Conservation (phyloP, 345 rosid genomes). For the Odontarrhena argentea region DNA sequence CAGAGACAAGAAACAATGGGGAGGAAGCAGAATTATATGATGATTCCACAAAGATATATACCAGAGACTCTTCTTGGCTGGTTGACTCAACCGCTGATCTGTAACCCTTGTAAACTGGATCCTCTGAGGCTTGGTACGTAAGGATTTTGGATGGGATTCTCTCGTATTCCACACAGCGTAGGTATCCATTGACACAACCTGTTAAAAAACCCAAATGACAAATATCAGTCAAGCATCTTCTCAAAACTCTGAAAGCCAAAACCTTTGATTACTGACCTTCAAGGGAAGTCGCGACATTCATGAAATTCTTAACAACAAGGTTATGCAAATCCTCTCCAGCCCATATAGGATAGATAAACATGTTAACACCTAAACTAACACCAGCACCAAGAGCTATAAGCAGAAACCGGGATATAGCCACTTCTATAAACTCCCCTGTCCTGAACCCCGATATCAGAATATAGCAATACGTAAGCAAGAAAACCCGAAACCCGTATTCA, state of each 20-base stretch:
- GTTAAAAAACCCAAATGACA: conserved; percentile 1
- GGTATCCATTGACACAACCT: conserved; percentile 72
- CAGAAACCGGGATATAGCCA: conserved; percentile 73
- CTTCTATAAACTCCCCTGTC: conserved; percentile 72
- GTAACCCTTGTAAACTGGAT: conserved; percentile 83
- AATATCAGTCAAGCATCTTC: not conserved
- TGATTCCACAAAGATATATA: conserved; percentile 38
- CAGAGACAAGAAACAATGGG: conserved; percentile 6
- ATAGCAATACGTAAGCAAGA: conserved; percentile 79
- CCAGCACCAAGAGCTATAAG: conserved; percentile 89
- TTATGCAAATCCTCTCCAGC: conserved; percentile 96
- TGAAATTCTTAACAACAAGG: conserved; percentile 82
- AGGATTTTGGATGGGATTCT: conserved; percentile 87
- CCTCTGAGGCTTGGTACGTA: conserved; percentile 86
- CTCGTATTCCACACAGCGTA: conserved; percentile 65
- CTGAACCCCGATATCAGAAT: conserved; percentile 82
- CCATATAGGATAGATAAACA: conserved; percentile 94
- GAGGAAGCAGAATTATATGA: not conserved
- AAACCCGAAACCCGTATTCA: conserved; percentile 90
- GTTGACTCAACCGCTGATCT: conserved; percentile 85
- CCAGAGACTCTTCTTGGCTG: conserved; percentile 94
- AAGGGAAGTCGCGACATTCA: conserved; percentile 77
- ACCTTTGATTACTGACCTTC: conserved; percentile 57
- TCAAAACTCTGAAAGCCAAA: not conserved
- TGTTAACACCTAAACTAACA: conserved; percentile 71